phyloP scores from a whole-genome alignment of 148 eudicot species.

The Spergularia bocconei region DNA sequence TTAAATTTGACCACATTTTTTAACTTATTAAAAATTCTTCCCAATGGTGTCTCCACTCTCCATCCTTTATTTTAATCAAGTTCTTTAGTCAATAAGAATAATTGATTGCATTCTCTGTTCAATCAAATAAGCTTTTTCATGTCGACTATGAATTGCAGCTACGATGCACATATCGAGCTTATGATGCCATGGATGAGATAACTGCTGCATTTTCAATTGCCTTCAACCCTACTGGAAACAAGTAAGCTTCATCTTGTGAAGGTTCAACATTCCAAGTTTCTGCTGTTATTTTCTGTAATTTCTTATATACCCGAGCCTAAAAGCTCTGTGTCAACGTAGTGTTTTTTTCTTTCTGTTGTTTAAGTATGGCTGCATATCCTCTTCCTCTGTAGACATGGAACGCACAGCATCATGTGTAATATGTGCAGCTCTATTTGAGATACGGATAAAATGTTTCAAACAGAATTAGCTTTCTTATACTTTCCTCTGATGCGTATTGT shows the following conservation, averaged over 20 bases:
- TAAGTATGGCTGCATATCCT: neutral
- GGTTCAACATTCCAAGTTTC: neutral
- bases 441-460: neutral
- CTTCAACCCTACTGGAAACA: constrained; percentile 78
- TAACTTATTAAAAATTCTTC: neutral
- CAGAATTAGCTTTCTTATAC: neutral
- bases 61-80: neutral
- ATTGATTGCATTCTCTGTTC: neutral
- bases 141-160: constrained; percentile 48
- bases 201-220: constrained; percentile 90
- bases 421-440: neutral
- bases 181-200: constrained; percentile 97
- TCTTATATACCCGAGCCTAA: constrained; percentile 8
- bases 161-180: constrained; percentile 97
- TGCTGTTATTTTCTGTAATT: neutral
- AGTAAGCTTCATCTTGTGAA: constrained; percentile 48
- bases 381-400: neutral
- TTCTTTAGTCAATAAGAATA: neutral
- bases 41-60: neutral
- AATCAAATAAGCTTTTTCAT: neutral
- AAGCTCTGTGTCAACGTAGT: neutral
- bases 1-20: neutral
- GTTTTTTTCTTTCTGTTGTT: too few relatives aligned
- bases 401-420: neutral
- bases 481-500: neutral